Base-by-base conservation (phyloP, 2,329 filamentous ascomycete species). In the Penicillium sp. region DNA sequence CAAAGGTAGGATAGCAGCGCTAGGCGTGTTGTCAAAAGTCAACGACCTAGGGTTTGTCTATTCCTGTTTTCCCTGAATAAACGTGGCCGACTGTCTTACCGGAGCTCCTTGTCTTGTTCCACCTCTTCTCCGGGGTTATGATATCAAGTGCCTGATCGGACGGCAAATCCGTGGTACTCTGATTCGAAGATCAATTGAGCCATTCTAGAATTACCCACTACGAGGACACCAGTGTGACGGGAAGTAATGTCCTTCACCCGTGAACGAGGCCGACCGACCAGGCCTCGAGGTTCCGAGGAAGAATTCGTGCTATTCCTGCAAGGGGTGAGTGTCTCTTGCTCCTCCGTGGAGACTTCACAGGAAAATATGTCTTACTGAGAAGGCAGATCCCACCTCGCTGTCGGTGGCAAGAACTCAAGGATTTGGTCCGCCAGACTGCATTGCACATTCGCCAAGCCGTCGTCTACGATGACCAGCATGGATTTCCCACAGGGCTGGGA, bases 231-330 rank as follows among this genome's bases (percentile, higher is more conserved):
- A 17, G 38, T 52, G 21, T 17, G 45, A 52, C 30, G 29, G 1
- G 26, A 44, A 47, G 17, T 44, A 21, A 79, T 78, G 75, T 71
- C 76, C 50, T 66, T 67, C 5, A 66, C 75, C 29, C 71, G 71
- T 49, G 73, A 74, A 47, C 78, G 74, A 64, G 70, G 70, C 57
- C 73, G 74, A 44, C 67, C 63, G 38, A 56, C 70, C 15, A 73
- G 68, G 65, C 56, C 68, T 49, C 70, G 76, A 64, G 72, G 70
- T 29, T 71, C 73, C 6, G 78, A 80, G 29, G 78, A 79, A 63
- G 78, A 80, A 69, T 80, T 78, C 51, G 78, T 80, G n/a, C 66
- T 80, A 13, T 80, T 79, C 60, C 71, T 80, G 19, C 78, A 79
- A 60, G 78, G 78, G 21, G 78, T 80, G 55, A 68, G 73, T 76